Conservation (phyloP, 1,139 yeast species). For the Protomyces inundatus region DNA sequence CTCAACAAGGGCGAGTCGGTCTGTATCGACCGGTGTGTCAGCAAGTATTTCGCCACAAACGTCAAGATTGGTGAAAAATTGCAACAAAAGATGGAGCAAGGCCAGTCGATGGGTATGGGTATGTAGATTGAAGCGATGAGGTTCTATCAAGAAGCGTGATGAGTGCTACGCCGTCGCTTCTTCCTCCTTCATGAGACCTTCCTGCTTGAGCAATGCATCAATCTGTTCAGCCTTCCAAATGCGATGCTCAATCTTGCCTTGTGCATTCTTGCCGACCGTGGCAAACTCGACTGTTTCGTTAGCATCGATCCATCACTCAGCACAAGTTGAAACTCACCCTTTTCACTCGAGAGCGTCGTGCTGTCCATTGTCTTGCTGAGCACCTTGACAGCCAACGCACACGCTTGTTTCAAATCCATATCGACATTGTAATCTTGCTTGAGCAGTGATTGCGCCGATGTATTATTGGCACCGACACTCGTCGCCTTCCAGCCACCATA, state of each 20-base stretch:
- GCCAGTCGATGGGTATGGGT: slow-evolving; percentile 26
- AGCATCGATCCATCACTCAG: too few relatives aligned
- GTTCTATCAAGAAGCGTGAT: not conserved
- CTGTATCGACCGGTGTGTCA: slow-evolving; percentile 95
- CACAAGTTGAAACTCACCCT: slow-evolving; percentile 40
- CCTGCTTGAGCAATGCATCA: slow-evolving; percentile 63
- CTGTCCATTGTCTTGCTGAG: slow-evolving; percentile 92
- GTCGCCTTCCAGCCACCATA: slow-evolving; percentile 99
- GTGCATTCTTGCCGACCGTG: slow-evolving; percentile 52
- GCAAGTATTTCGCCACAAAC: slow-evolving; percentile 93
- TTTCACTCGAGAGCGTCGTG: slow-evolving; percentile 76
- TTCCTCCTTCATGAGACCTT: slow-evolving; percentile 34
- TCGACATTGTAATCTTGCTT: slow-evolving; percentile 93
- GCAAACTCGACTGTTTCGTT: slow-evolving; percentile 64
- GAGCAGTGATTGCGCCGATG: slow-evolving; percentile 90
- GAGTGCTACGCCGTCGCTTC: slow-evolving; percentile 5
- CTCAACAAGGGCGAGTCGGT: slow-evolving; percentile 78
- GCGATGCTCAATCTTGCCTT: slow-evolving; percentile 57
- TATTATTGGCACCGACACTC: slow-evolving; percentile 90
- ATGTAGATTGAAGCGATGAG: not conserved
- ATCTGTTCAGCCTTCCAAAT: slow-evolving; percentile 78
- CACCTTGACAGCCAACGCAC: slow-evolving; percentile 83
- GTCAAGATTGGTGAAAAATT: slow-evolving; percentile 67
- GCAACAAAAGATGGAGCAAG: slow-evolving; percentile 22
- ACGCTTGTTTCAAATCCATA: slow-evolving; percentile 67